Evolutionary conservation across 768 basidiomycete species (phyloP).

Genomic region (Boletales sp.): DNA sequence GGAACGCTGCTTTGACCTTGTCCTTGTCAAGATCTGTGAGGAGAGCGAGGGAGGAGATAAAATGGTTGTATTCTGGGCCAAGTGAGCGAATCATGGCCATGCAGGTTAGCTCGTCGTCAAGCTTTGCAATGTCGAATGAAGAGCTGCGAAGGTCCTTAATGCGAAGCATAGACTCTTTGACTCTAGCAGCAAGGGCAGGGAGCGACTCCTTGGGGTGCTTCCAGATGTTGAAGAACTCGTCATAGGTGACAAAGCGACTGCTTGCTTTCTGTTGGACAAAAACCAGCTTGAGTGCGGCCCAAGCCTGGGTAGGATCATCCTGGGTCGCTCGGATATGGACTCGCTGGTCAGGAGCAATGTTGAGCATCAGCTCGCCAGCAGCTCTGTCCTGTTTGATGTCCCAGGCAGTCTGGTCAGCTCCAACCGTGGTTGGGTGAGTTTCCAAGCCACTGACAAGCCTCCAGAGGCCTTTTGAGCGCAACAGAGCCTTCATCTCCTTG

Average conservation of each 20-base stretch:
- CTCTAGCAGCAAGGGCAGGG: constrained; percentile 1
- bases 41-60: constrained; percentile 8
- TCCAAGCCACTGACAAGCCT: background rate
- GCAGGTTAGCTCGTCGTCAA: constrained; percentile 8
- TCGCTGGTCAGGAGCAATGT: background rate
- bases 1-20: constrained; percentile 4
- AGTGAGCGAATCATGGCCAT: constrained; percentile 9
- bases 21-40: constrained; percentile 6
- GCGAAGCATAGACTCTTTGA: background rate
- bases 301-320: background rate
- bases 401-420: background rate
- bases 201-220: constrained; percentile 5
- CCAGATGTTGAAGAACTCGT: constrained; percentile 8
- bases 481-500: constrained; percentile 3
- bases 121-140: background rate
- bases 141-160: constrained; percentile 4
- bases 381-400: constrained; percentile 1
- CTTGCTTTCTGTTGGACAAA: constrained; percentile 5
- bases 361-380: constrained; percentile 1
- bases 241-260: constrained; percentile 3
- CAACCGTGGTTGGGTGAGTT: background rate
- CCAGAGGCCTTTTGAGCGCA: constrained; percentile 3
- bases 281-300: background rate
- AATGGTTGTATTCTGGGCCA: constrained; percentile 5
- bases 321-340: background rate